Percentiles rank a stretch among this genome's conserved stretches.
phyloP scores from a whole-genome alignment of 768 basidiomycete species.

The Sarcomyxa edulis region DNA sequence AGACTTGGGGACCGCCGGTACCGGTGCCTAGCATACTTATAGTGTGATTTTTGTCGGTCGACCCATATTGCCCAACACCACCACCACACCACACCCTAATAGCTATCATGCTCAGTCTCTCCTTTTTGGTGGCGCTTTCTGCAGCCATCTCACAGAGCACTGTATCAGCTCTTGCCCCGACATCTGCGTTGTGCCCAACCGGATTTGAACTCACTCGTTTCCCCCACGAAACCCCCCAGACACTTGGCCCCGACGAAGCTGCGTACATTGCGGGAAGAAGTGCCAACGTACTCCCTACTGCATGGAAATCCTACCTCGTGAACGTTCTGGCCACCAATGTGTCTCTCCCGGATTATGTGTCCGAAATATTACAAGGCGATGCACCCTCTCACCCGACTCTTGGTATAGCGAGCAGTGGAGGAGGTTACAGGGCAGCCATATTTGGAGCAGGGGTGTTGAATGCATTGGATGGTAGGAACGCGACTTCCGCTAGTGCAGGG shows the following conservation, averaged over 20 bases:
- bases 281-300: neutral
- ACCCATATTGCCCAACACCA: too few species aligned
- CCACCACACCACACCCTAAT: too few species aligned
- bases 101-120: too few species aligned
- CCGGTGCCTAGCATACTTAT: too few species aligned
- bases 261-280: neutral
- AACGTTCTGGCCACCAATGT: neutral
- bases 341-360: constrained; percentile 1
- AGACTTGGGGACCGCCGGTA: too few species aligned
- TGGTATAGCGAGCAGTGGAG: constrained; percentile 51
- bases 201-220: constrained; percentile 1
- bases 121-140: neutral
- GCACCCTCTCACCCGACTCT: constrained; percentile 22
- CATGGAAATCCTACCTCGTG: constrained; percentile 4
- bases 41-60: too few species aligned
- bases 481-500: constrained; percentile 32
- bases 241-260: neutral
- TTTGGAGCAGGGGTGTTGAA: constrained; percentile 47
- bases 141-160: neutral
- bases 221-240: neutral
- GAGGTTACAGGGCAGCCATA: constrained; percentile 51
- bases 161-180: constrained; percentile 1
- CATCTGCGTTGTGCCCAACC: neutral
- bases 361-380: neutral
- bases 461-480: constrained; percentile 46